phyloP scores from a whole-genome alignment of 2,329 filamentous ascomycete genomes.

The Fusarium tupiense region DNA sequence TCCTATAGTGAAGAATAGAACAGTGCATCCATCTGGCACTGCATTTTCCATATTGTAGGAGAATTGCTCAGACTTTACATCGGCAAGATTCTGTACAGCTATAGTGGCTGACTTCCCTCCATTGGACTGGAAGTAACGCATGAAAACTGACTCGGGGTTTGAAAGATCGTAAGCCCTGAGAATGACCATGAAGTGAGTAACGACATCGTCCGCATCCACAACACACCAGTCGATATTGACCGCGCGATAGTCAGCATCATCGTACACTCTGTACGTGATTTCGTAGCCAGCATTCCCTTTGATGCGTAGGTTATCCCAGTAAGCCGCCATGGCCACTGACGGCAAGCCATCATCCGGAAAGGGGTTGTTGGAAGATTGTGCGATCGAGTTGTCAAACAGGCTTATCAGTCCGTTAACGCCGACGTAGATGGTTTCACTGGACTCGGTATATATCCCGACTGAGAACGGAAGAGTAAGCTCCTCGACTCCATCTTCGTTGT shows the following conservation, averaged over 20 bases:
- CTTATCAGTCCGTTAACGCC: background rate
- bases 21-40: background rate
- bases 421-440: background rate
- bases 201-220: background rate
- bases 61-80: background rate
- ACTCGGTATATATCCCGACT: background rate
- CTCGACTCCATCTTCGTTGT: background rate
- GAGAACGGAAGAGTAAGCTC: background rate
- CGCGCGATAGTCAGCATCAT: background rate
- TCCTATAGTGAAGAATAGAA: background rate
- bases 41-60: background rate
- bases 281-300: background rate
- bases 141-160: background rate
- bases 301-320: background rate
- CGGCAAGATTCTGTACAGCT: background rate
- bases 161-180: background rate
- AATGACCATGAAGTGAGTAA: background rate
- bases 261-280: background rate
- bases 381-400: background rate
- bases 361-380: background rate
- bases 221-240: background rate
- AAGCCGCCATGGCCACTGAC: background rate
- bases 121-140: background rate
- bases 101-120: background rate
- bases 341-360: background rate